Evolutionary conservation across 1,284 basidiomycete species (phyloP).

Genomic region (Afroboletus lepidellus): DNA sequence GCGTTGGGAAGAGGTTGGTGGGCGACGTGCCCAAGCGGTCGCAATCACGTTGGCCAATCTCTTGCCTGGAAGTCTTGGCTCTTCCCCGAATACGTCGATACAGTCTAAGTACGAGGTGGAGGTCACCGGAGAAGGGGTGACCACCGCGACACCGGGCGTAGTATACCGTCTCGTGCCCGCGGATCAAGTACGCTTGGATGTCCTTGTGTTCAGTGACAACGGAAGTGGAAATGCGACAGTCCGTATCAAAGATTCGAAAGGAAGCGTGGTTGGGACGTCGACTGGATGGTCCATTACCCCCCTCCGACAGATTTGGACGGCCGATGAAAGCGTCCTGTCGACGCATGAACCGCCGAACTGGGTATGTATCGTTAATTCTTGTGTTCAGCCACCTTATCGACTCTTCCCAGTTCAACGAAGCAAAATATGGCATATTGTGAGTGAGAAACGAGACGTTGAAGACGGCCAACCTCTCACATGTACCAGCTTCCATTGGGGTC

Average conservation of each 20-base stretch:
- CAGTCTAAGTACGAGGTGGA: constrained; percentile 37
- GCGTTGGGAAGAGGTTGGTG: constrained; percentile 41
- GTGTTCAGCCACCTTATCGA: constrained; percentile 7
- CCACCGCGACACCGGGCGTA: constrained; percentile 37
- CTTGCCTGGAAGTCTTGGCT: constrained; percentile 33
- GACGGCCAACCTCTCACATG: neutral
- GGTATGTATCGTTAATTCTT: constrained; percentile 32
- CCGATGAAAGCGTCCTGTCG: constrained; percentile 38
- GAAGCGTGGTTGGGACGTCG: constrained; percentile 34
- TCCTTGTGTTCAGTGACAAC: constrained; percentile 34
- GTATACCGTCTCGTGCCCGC: constrained; percentile 43
- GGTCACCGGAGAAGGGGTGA: constrained; percentile 38
- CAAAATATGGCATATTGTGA: constrained; percentile 60
- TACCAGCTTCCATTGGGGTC: constrained; percentile 56
- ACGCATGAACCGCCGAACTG: constrained; percentile 53
- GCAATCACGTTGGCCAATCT: constrained; percentile 49
- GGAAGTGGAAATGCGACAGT: constrained; percentile 37
- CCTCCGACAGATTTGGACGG: constrained; percentile 41
- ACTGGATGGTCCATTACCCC: constrained; percentile 38
- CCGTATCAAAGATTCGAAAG: constrained; percentile 34
- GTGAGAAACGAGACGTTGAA: constrained; percentile 16
- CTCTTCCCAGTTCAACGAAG: constrained; percentile 42
- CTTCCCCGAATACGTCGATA: constrained; percentile 31
- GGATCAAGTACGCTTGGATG: constrained; percentile 46
- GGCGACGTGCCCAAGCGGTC: constrained; percentile 41